Base-by-base conservation (phyloP, 257 asterid genomes). In the Solanum sejunctum region DNA sequence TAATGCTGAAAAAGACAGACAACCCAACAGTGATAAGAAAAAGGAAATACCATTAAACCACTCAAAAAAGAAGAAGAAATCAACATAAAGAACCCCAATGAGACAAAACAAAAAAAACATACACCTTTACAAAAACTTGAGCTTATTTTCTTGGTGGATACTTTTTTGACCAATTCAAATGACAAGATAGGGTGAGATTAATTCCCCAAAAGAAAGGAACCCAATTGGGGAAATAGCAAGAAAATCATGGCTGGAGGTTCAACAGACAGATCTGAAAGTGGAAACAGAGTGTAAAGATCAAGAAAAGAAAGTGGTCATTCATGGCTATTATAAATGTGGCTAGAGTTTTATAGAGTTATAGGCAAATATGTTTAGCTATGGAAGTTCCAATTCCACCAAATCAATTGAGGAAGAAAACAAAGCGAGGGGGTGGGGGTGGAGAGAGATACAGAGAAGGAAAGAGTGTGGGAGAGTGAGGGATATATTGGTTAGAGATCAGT, bases 191-290 rank as follows among this genome's bases (percentile, higher is more conserved):
- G n/a, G 73, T 5, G 26, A 21, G 64, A 82, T 45, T 18, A 66
- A 47, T 45, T 8, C 1, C 32, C n/a, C 26, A 47, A 60, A 70
- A 51, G 61, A 23, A 83, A 36, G 20, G 61, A 49, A 6, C 52
- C 80, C 60, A 83, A 66, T 63, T 66, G 49, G 8, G 32, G 32
- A 83, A 64, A 32, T 12, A 52, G 61, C 17, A 28, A 83, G 67
- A 47, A 67, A 83, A 28, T n/a, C 78, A 83, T 83, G 80, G 51
- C 80, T 51, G 55, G 18, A 51, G 67, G 26, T 83, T 17, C 36
- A 66, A 56, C 51, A 67, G 10, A 67, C 81, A 83, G 85, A 83
- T 83, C 85, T 83, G 85, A 32, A 39, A 61, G 23, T 71, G 83
- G 64, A 78, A 78, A 5, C 0, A 15, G n/a, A 47, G 36, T 73